Evolutionary conservation across 371 early-diverging fungal species (phyloP).

Genomic region (Actinomucor elegans): DNA sequence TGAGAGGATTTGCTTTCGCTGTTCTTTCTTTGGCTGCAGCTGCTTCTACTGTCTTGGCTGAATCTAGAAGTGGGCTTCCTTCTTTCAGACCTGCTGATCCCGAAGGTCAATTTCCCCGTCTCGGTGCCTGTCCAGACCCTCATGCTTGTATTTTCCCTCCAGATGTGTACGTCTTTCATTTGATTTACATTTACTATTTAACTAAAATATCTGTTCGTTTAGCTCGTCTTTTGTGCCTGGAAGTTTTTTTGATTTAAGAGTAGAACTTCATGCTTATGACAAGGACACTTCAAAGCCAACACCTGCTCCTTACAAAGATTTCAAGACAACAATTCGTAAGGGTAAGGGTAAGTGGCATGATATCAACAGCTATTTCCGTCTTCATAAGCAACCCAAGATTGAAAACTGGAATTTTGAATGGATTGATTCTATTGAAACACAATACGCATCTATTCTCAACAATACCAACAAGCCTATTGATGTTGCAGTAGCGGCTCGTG

Average conservation of each 20-base stretch:
- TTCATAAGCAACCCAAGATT: conserved; percentile 26
- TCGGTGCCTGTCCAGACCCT: conserved; percentile 55
- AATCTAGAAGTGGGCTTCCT: background rate
- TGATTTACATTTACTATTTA: background rate
- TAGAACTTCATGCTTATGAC: conserved; percentile 62
- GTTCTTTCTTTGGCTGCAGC: conserved; percentile 21
- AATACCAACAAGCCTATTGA: conserved; percentile 47
- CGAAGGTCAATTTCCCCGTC: conserved; percentile 57
- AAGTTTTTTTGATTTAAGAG: conserved; percentile 56
- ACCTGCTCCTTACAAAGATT: conserved; percentile 30
- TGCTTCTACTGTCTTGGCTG: conserved; percentile 23
- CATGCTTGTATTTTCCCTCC: conserved; percentile 60
- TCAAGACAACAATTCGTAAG: conserved; percentile 50
- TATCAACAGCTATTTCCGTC: conserved; percentile 43
- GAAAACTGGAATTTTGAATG: conserved; percentile 57
- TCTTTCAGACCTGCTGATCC: conserved; percentile 37
- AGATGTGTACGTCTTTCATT: conserved; percentile 43
- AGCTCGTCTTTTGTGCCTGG: conserved; percentile 60
- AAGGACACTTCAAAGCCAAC: conserved; percentile 38
- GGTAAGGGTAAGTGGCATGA: conserved; percentile 44
- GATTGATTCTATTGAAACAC: conserved; percentile 53
- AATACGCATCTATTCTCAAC: conserved; percentile 24
- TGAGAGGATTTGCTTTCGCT: conserved; percentile 18
- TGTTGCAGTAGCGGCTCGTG: conserved; percentile 53
- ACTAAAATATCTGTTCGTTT: background rate